Conservation (phyloP, 2,329 filamentous ascomycete species). For the Pestalotiopsis fici region DNA sequence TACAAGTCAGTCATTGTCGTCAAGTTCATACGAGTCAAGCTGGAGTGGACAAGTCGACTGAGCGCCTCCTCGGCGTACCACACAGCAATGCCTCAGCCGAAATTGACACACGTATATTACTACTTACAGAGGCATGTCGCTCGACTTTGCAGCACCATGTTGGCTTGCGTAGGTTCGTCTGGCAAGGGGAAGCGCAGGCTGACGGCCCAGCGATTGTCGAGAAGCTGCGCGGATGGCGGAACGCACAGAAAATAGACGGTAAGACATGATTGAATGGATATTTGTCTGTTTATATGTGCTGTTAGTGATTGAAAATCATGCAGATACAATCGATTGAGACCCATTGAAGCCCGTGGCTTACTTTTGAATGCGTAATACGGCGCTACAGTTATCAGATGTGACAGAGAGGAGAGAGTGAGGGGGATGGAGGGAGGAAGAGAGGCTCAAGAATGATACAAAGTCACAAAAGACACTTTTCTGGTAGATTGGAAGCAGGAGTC, state of each 20-base stretch:
- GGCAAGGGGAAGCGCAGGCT: slow-evolving; percentile 4
- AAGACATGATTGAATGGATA: slow-evolving; percentile 18
- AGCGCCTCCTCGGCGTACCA: neutral
- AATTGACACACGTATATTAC: too few relatives aligned
- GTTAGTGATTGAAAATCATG: too few relatives aligned
- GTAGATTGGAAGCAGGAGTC: neutral
- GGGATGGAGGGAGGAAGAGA: too few relatives aligned
- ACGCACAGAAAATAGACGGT: slow-evolving; percentile 18
- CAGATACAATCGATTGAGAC: too few relatives aligned
- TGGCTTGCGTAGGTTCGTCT: slow-evolving; percentile 17
- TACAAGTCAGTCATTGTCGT: slow-evolving; percentile 5
- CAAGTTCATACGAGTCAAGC: neutral
- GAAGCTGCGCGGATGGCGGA: slow-evolving; percentile 16
- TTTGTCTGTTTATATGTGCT: too few relatives aligned
- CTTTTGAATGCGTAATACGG: too few relatives aligned
- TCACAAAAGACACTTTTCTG: neutral
- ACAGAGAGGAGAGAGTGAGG: too few relatives aligned
- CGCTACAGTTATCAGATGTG: too few relatives aligned
- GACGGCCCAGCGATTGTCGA: slow-evolving; percentile 7
- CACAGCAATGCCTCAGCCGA: neutral
- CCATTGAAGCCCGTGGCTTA: too few relatives aligned
- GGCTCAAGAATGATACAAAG: neutral
- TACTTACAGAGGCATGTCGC: slow-evolving; percentile 30
- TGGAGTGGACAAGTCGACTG: neutral
- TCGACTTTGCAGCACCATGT: slow-evolving; percentile 17